phyloP scores from a whole-genome alignment of 2,329 filamentous ascomycete genomes.

The Cylindrodendrum hubeiense region DNA sequence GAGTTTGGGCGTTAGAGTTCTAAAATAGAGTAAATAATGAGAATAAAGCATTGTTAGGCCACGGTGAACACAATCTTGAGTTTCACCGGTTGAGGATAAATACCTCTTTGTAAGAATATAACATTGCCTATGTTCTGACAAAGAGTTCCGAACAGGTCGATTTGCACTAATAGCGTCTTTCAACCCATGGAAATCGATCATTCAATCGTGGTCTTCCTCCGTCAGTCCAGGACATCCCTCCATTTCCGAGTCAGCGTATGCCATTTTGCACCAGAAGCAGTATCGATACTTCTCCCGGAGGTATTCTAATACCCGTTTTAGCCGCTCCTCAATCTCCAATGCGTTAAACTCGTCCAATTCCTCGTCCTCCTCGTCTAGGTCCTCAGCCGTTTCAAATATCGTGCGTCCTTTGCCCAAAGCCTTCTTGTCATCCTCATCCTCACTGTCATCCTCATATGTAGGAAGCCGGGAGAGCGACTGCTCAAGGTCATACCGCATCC shows the following conservation, averaged over 20 bases:
- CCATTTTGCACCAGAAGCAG: constrained; percentile 96
- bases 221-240: constrained; percentile 89
- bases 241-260: constrained; percentile 80
- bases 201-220: constrained; percentile 81
- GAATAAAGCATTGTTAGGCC: too few relatives aligned
- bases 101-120: neutral
- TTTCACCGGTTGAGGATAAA: neutral
- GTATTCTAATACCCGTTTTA: constrained; percentile 75
- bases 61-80: neutral
- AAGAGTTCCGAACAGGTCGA: neutral
- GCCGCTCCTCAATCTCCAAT: constrained; percentile 73
- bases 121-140: neutral
- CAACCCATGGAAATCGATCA: neutral
- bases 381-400: constrained; percentile 71
- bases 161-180: too few relatives aligned
- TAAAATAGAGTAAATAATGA: too few relatives aligned
- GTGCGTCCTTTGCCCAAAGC: constrained; percentile 72
- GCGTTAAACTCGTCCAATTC: constrained; percentile 86
- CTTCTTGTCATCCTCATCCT: constrained; percentile 78
- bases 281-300: constrained; percentile 81
- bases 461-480: constrained; percentile 73
- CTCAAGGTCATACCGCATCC: constrained; percentile 75
- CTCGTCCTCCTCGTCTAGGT: constrained; percentile 81
- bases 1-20: too few relatives aligned
- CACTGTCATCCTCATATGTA: constrained; percentile 76